Evolutionary conservation across 768 basidiomycete genomes (phyloP).

Genomic region (Termitomyces sp.): DNA sequence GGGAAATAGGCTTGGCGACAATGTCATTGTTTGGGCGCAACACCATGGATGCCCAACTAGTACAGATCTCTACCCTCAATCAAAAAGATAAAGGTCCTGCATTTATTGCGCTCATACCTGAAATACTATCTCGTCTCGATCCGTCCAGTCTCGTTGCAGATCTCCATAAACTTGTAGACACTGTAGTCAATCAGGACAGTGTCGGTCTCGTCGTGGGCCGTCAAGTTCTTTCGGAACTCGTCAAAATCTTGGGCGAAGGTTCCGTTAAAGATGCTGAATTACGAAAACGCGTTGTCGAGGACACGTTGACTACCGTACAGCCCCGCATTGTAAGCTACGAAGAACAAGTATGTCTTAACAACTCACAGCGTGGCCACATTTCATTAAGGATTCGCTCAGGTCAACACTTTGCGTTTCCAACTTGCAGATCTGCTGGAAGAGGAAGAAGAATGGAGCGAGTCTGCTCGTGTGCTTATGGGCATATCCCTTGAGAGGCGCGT

Average conservation of each 20-base stretch:
- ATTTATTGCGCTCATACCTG: conserved; percentile 66
- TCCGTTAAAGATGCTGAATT: conserved; percentile 50
- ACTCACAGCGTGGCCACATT: background rate
- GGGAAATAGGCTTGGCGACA: too few species aligned
- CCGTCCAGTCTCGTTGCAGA: conserved; percentile 44
- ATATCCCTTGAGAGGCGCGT: conserved; percentile 88
- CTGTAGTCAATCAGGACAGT: conserved; percentile 78
- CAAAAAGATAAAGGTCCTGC: conserved; percentile 87
- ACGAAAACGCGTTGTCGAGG: conserved; percentile 72
- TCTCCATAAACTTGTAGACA: conserved; percentile 71
- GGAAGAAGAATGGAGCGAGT: conserved; percentile 92
- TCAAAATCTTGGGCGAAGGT: conserved; percentile 61
- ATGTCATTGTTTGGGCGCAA: background rate
- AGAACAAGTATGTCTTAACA: conserved; percentile 74
- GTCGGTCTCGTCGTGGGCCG: conserved; percentile 86
- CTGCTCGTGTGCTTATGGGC: conserved; percentile 88
- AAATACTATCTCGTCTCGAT: conserved; percentile 55
- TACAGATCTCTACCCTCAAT: conserved; percentile 56
- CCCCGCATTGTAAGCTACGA: conserved; percentile 89
- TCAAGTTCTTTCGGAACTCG: conserved; percentile 83
- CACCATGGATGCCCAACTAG: conserved; percentile 64
- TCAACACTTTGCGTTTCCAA: conserved; percentile 78
- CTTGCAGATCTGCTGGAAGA: conserved; percentile 87
- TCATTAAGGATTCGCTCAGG: conserved; percentile 39
- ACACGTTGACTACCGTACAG: conserved; percentile 67